Conservation (phyloP, 345 rosid species). For the Cardamine chenopodiifolia region DNA sequence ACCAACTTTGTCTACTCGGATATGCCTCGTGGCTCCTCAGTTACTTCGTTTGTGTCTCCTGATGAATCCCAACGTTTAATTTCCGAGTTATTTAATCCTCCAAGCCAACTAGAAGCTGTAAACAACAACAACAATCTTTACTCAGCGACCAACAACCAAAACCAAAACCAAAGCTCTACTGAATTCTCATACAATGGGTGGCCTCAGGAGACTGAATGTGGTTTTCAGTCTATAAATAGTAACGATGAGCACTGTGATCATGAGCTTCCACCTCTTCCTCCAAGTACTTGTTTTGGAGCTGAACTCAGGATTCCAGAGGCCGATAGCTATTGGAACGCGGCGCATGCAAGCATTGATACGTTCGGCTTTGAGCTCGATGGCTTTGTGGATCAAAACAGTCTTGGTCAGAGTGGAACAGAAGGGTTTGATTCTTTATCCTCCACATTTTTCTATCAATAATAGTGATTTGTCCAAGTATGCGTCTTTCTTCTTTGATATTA, state of each 20-base stretch:
- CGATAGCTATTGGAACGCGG: constrained; percentile 35
- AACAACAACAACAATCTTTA: constrained; percentile 29
- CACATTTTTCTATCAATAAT: constrained; percentile 31
- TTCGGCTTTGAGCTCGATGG: constrained; percentile 31
- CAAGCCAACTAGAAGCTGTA: constrained; percentile 26
- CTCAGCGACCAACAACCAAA: constrained; percentile 24
- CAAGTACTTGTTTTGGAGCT: constrained; percentile 57
- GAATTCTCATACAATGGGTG: constrained; percentile 44
- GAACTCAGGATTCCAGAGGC: constrained; percentile 43
- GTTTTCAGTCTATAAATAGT: constrained; percentile 45
- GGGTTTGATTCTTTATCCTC: constrained; percentile 29
- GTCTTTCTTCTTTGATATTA: neutral
- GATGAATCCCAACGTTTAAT: constrained; percentile 67
- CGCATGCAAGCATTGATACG: constrained; percentile 19
- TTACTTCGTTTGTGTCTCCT: constrained; percentile 83
- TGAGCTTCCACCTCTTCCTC: constrained; percentile 92
- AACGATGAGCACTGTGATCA: constrained; percentile 45
- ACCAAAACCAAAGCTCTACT: constrained; percentile 39
- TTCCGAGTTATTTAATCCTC: constrained; percentile 51
- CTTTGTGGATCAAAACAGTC: constrained; percentile 33
- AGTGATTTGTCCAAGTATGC: constrained; percentile 21
- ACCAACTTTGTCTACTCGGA: constrained; percentile 94
- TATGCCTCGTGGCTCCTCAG: constrained; percentile 81
- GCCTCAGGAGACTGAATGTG: constrained; percentile 39
- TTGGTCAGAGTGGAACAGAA: constrained; percentile 25